Conservation (phyloP, 2,329 filamentous ascomycete genomes). For the Fusarium globosum region DNA sequence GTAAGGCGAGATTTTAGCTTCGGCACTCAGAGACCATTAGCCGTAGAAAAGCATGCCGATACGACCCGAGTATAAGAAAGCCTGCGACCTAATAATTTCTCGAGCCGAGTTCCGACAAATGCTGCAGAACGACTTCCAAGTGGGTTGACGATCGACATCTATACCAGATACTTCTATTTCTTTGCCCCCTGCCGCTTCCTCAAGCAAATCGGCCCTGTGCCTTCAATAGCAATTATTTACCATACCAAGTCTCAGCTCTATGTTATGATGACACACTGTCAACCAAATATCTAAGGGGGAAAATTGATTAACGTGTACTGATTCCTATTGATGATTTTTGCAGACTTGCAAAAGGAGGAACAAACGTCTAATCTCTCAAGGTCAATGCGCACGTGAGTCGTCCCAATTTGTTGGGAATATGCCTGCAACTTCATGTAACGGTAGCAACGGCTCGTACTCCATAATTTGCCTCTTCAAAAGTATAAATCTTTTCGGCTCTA, state of each 20-base stretch:
- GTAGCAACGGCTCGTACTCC: background rate
- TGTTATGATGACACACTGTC: too few relatives aligned
- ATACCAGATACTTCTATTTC: too few relatives aligned
- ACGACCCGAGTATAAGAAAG: background rate
- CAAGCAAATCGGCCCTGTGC: too few relatives aligned
- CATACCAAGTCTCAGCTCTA: too few relatives aligned
- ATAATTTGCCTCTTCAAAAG: background rate
- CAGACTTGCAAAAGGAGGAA: background rate
- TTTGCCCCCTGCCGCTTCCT: too few relatives aligned
- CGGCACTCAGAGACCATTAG: background rate
- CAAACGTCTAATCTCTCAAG: background rate
- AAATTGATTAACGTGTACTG: too few relatives aligned
- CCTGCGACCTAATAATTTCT: fast-evolving
- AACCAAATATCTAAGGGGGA: too few relatives aligned
- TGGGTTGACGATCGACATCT: background rate
- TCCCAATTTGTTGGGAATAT: background rate
- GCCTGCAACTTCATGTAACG: background rate
- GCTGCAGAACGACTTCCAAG: fast-evolving
- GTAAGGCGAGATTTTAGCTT: background rate
- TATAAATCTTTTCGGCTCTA: background rate
- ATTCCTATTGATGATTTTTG: too few relatives aligned
- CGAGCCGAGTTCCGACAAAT: background rate
- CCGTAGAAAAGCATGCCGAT: background rate
- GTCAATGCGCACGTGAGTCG: background rate
- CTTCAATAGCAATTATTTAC: background rate